A percentile compares a stretch with the other conserved stretches of the same genome.
Conservation (phyloP, 2,329 filamentous ascomycete species). For the Apiospora marii region DNA sequence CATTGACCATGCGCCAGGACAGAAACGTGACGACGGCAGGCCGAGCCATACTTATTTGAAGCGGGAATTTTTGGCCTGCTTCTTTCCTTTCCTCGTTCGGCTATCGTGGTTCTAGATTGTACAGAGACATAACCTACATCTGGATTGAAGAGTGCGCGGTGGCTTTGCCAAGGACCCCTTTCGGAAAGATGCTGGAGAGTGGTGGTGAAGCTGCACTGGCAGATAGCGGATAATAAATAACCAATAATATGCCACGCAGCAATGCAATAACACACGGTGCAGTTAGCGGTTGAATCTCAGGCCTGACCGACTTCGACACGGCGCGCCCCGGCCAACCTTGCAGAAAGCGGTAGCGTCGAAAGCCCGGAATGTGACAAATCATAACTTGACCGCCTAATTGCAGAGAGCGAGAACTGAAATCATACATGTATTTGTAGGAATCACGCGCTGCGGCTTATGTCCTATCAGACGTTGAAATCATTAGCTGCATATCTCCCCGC, state of each 20-base stretch:
- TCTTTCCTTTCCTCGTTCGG: background rate
- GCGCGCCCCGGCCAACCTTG: background rate
- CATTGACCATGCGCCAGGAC: background rate
- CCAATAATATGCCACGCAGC: slow-evolving; percentile 9
- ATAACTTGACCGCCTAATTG: slow-evolving; percentile 11
- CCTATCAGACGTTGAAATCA: background rate
- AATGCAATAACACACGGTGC: background rate
- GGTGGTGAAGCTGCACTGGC: background rate
- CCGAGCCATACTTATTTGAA: background rate
- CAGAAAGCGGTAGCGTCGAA: background rate
- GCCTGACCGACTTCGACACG: background rate
- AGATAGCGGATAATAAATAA: background rate
- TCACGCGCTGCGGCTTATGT: background rate
- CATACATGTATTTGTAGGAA: background rate
- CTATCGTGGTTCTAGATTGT: background rate
- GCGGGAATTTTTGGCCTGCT: background rate
- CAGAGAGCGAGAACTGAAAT: background rate
- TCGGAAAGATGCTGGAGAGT: background rate
- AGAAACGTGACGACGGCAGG: background rate
- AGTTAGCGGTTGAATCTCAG: background rate
- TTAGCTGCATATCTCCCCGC: slow-evolving; percentile 6
- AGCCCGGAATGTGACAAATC: slow-evolving; percentile 5
- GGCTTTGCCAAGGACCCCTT: background rate
- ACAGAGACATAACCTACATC: too few relatives aligned
- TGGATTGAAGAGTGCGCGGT: too few relatives aligned